These are phyloP conservation scores for Sextonia rubra DNA, from an alignment of 164 flowering plant species.

Conservation along the genomic window DNA sequence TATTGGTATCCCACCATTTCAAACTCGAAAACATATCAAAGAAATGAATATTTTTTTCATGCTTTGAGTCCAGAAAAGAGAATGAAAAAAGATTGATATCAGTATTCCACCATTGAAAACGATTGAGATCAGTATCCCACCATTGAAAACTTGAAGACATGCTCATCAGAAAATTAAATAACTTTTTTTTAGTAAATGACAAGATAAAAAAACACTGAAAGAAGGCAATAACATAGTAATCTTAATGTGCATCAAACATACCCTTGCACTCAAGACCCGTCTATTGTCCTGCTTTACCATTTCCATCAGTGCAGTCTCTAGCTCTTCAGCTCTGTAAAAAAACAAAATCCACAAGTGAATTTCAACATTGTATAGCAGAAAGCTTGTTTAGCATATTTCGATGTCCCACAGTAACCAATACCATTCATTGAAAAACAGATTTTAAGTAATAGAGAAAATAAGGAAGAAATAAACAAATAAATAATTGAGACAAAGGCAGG, in stretches of 20 bases:
- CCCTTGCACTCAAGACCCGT: conserved; percentile 76
- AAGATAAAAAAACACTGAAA: background rate
- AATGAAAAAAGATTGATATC: too few species aligned
- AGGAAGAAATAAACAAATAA: too few species aligned
- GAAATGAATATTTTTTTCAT: background rate
- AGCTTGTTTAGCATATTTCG: background rate
- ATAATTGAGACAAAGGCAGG: too few species aligned
- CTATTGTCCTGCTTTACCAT: conserved; percentile 85
- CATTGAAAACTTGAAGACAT: too few species aligned
- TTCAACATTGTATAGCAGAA: background rate
- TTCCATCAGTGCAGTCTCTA: conserved; percentile 91
- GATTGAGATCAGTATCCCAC: too few species aligned
- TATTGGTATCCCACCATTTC: background rate
- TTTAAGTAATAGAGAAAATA: too few species aligned
- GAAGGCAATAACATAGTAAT: background rate
- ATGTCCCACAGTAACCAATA: background rate
- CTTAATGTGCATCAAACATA: conserved; percentile 21
- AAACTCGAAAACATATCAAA: too few species aligned
- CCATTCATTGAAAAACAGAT: background rate
- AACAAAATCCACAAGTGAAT: background rate
- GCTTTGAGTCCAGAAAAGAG: background rate
- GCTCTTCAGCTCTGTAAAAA: conserved; percentile 76
- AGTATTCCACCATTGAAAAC: too few species aligned
- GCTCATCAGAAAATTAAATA: background rate
- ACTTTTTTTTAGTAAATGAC: background rate